phyloP scores from a whole-genome alignment of 495 filamentous ascomycete genomes.

The Astrothelium subdiscretum region DNA sequence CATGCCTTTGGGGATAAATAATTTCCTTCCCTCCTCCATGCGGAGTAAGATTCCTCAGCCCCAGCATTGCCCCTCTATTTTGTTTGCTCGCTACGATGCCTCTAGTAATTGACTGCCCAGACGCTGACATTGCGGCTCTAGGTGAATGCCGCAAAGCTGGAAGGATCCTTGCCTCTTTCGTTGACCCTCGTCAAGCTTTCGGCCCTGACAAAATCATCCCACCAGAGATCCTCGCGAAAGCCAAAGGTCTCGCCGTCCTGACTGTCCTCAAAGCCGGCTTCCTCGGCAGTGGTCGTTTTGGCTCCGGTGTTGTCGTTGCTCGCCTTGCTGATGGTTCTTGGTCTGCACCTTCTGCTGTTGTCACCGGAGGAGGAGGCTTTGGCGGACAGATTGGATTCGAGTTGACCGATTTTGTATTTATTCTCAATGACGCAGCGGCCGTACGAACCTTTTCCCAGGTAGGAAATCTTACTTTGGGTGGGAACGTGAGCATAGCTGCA shows the following conservation, averaged over 20 bases:
- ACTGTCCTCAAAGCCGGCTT: slow-evolving; percentile 96
- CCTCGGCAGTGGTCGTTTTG: slow-evolving; percentile 82
- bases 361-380: slow-evolving; percentile 81
- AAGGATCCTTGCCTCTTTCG: slow-evolving; percentile 88
- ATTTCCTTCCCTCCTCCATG: slow-evolving; percentile 56
- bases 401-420: slow-evolving; percentile 97
- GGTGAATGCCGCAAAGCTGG: slow-evolving; percentile 38
- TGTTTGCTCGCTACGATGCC: not conserved
- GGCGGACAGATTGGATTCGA: slow-evolving; percentile 97
- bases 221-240: slow-evolving; percentile 74
- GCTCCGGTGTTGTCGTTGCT: slow-evolving; percentile 86
- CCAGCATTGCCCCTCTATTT: slow-evolving; percentile 20
- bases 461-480: slow-evolving; percentile 82
- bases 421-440: slow-evolving; percentile 83
- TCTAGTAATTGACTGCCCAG: not conserved
- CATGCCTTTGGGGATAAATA: slow-evolving; percentile 50
- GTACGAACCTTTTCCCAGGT: slow-evolving; percentile 91
- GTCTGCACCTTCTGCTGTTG: slow-evolving; percentile 90
- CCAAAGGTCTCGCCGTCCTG: slow-evolving; percentile 93
- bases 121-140: slow-evolving; percentile 8
- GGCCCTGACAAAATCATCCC: slow-evolving; percentile 97
- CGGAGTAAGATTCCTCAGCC: slow-evolving; percentile 36
- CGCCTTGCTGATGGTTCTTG: slow-evolving; percentile 83
- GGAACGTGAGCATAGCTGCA: slow-evolving; percentile 92
- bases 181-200: slow-evolving; percentile 89